A percentile compares a stretch with the other conserved stretches of the same genome.
Conservation (phyloP, 306 rosid species). For the Cucurbita ficifolia region DNA sequence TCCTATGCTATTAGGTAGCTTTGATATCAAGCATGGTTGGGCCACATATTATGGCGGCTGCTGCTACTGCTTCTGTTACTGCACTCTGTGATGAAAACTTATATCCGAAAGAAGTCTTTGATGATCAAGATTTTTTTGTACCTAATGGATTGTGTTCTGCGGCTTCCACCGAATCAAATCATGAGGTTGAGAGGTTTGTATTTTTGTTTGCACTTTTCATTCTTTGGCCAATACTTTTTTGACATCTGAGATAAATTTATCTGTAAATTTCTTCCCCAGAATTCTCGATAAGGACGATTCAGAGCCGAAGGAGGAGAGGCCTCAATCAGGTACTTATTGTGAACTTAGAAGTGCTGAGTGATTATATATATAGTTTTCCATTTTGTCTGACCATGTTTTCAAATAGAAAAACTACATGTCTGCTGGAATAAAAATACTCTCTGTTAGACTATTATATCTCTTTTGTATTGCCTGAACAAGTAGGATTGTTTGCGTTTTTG, state of each 20-base stretch:
- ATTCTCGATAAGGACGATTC: slow-evolving; percentile 30
- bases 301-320: slow-evolving; percentile 29
- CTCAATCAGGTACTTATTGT: slow-evolving; percentile 40
- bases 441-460: neutral
- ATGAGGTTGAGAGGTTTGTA: slow-evolving; percentile 41
- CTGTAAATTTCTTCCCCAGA: slow-evolving; percentile 18
- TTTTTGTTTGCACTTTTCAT: neutral
- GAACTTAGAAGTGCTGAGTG: neutral
- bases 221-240: neutral
- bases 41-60: slow-evolving; percentile 66
- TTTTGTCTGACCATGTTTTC: neutral
- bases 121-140: slow-evolving; percentile 30
- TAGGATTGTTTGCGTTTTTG: neutral
- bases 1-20: slow-evolving; percentile 44
- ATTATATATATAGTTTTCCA: neutral
- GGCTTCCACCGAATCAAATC: slow-evolving; percentile 11
- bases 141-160: slow-evolving; percentile 15
- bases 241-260: slow-evolving; percentile 5
- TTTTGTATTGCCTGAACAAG: neutral
- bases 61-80: slow-evolving; percentile 68
- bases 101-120: slow-evolving; percentile 61
- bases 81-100: slow-evolving; percentile 62
- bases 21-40: slow-evolving; percentile 60
- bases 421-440: neutral
- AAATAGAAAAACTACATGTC: neutral